These are phyloP conservation scores for Phytophthora multivora DNA, from an alignment of 352 stramenopile genomes.

Conservation along the genomic window DNA sequence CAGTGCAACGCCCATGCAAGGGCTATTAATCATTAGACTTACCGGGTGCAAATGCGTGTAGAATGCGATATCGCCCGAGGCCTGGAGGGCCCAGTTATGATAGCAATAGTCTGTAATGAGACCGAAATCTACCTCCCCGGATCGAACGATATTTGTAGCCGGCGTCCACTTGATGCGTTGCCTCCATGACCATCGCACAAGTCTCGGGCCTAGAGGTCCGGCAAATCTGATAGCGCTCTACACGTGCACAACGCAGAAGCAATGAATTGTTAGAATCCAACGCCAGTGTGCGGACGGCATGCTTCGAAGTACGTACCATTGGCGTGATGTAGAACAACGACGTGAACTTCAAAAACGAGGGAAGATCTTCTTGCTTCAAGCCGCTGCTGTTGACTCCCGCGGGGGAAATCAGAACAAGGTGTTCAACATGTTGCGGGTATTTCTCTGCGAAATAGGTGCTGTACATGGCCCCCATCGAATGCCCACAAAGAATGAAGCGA, in stretches of 20 bases:
- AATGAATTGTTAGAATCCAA: too few species aligned
- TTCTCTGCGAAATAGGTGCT: constrained; percentile 78
- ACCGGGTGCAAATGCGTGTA: constrained; percentile 80
- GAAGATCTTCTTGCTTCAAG: constrained; percentile 42
- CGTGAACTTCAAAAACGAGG: constrained; percentile 46
- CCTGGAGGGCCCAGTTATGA: constrained; percentile 80
- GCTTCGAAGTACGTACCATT: constrained; percentile 45
- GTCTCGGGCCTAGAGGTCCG: constrained; percentile 56
- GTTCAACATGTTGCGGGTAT: constrained; percentile 72
- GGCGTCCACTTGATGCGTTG: constrained; percentile 69
- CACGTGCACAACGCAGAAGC: not conserved
- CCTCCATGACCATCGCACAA: constrained; percentile 64
- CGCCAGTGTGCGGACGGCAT: too few species aligned
- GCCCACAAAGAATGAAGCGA: constrained; percentile 74
- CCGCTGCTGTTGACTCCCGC: constrained; percentile 60
- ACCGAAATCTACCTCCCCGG: constrained; percentile 67
- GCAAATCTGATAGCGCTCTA: constrained; percentile 69
- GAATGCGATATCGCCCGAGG: constrained; percentile 73
- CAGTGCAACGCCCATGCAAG: constrained; percentile 5
- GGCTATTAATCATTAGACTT: constrained; percentile 5
- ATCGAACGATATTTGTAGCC: constrained; percentile 74
- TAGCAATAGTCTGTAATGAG: constrained; percentile 81
- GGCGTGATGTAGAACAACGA: constrained; percentile 63
- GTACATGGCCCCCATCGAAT: constrained; percentile 87
- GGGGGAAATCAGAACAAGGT: constrained; percentile 79